A percentile compares a stretch with the other conserved stretches of the same genome.
Conservation (phyloP, 2,329 filamentous ascomycete species). For the Trichoderma simmonsii region DNA sequence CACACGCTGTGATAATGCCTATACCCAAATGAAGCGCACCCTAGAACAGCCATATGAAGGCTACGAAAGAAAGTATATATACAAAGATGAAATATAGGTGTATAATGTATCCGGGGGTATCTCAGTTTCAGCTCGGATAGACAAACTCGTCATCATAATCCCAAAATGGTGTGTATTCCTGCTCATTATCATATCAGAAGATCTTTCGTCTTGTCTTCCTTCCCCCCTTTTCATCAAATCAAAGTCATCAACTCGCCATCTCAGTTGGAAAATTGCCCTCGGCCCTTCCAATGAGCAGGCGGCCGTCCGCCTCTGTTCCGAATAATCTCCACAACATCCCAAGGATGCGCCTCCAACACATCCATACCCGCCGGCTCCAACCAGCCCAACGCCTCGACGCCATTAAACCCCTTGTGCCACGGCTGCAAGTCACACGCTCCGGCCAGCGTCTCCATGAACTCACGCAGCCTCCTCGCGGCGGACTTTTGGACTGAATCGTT, state of each 20-base stretch:
- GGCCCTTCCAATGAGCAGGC: neutral
- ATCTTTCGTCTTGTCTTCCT: neutral
- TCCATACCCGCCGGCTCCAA: neutral
- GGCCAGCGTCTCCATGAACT: neutral
- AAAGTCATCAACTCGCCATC: neutral
- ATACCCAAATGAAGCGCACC: neutral
- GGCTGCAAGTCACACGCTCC: neutral
- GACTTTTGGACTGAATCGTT: neutral
- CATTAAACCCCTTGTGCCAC: slow-evolving; percentile 7
- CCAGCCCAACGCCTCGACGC: slow-evolving; percentile 12
- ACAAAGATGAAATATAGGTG: neutral
- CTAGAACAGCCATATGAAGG: neutral
- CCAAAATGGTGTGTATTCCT: neutral
- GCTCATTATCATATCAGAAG: neutral
- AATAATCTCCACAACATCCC: neutral
- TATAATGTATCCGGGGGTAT: neutral
- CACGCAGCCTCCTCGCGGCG: neutral
- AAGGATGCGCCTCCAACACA: neutral
- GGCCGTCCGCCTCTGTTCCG: neutral
- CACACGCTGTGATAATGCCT: neutral
- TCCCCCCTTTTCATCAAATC: neutral
- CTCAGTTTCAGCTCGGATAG: neutral
- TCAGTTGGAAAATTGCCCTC: neutral
- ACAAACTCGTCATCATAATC: neutral
- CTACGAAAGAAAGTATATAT: neutral